phyloP scores from a whole-genome alignment of 2,329 filamentous ascomycete species.

The Hypoxylon sp. region DNA sequence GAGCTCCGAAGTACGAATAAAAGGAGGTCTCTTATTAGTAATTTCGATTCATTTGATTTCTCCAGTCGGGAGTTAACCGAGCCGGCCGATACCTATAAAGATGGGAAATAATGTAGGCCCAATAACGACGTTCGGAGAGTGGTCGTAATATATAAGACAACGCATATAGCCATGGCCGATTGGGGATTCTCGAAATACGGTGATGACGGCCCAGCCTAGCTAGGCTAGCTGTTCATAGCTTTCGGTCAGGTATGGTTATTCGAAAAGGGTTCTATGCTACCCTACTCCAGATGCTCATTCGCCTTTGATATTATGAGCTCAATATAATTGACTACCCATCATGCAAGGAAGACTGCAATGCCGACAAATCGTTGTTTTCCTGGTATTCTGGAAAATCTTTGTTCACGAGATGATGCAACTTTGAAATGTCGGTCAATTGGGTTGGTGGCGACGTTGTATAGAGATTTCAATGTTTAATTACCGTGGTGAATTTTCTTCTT shows the following conservation, averaged over 20 bases:
- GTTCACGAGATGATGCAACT: conserved; percentile 3
- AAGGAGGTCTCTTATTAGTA: conserved; percentile 19
- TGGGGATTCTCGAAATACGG: conserved; percentile 8
- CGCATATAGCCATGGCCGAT: conserved; percentile 25
- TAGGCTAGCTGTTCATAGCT: conserved; percentile 6
- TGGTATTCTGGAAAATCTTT: conserved; percentile 3
- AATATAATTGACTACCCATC: conserved; percentile 28
- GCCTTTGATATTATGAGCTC: conserved; percentile 19
- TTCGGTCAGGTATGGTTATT: conserved; percentile 21
- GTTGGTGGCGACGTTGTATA: neutral
- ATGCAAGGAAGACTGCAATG: conserved; percentile 23
- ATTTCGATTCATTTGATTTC: conserved; percentile 26
- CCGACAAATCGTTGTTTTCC: conserved; percentile 5
- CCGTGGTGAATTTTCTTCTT: no score
- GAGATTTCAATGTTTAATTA: no score
- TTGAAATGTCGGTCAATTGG: conserved; percentile 4
- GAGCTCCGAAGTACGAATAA: neutral
- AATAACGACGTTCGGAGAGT: conserved; percentile 31
- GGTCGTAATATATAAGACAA: conserved; percentile 30
- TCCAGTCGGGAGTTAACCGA: conserved; percentile 13
- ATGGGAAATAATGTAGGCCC: conserved; percentile 11
- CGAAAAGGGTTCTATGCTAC: conserved; percentile 14
- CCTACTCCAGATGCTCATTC: conserved; percentile 20
- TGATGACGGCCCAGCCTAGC: neutral
- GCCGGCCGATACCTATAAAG: conserved; percentile 16